Percentiles rank a stretch among this genome's conserved stretches.
These are phyloP conservation scores for Chondrus crispus DNA, from an alignment of 23 red algal genomes.

Conservation along the genomic window DNA sequence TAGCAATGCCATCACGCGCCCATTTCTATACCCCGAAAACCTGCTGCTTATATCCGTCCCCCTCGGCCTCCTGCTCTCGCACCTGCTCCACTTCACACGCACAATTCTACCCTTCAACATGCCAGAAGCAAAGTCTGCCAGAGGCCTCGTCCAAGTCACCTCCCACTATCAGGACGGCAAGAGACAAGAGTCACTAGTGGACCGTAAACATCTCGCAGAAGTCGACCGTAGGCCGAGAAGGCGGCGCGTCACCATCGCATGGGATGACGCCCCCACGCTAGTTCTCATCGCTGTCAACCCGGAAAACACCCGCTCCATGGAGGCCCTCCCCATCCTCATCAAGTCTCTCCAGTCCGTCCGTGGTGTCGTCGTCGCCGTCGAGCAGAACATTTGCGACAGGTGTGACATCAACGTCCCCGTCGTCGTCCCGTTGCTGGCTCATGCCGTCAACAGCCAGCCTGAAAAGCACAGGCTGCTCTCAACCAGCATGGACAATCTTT, in stretches of 20 bases:
- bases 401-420: neutral
- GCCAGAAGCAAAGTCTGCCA: neutral
- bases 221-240: neutral
- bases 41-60: too few relatives aligned
- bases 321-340: neutral
- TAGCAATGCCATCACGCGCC: too few relatives aligned
- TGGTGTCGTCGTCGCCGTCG: conserved; percentile 21
- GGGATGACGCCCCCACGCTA: neutral
- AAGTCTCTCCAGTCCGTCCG: neutral
- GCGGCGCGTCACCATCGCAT: neutral
- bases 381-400: neutral
- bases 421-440: neutral
- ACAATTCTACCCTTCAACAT: too few relatives aligned
- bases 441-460: neutral
- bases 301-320: neutral
- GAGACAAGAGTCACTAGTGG: neutral
- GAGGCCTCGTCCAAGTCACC: neutral
- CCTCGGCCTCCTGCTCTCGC: too few relatives aligned
- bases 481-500: neutral
- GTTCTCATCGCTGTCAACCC: conserved; percentile 20
- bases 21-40: too few relatives aligned
- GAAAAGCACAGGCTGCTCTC: neutral
- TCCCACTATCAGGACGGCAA: neutral
- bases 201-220: neutral
- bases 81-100: too few relatives aligned